These are phyloP conservation scores for Lentinula guzmanii DNA, from an alignment of 768 basidiomycete species.

Conservation along the genomic window DNA sequence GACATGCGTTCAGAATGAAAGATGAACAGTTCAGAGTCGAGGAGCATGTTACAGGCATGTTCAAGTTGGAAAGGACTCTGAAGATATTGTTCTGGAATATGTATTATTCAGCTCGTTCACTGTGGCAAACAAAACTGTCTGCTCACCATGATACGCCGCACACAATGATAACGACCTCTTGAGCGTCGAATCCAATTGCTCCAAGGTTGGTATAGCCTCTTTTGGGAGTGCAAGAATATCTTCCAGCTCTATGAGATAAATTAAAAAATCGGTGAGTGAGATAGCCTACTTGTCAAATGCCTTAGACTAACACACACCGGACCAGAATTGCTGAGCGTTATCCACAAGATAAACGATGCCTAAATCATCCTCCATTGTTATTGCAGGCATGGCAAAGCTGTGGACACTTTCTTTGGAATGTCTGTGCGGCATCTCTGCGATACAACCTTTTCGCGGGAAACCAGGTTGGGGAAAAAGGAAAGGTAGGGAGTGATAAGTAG, in stretches of 20 bases:
- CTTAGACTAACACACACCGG: conserved; percentile 46
- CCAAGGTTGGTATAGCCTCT: conserved; percentile 45
- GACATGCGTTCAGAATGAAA: conserved; percentile 93
- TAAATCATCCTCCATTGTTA: conserved; percentile 59
- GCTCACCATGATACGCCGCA: conserved; percentile 80
- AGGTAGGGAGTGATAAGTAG: no score
- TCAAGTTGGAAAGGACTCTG: conserved; percentile 79
- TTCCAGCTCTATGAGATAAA: conserved; percentile 64
- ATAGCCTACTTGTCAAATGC: not conserved
- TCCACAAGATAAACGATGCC: conserved; percentile 80
- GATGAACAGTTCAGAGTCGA: conserved; percentile 81
- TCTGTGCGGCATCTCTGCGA: not conserved
- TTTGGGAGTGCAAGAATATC: conserved; percentile 68
- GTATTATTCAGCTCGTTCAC: conserved; percentile 6
- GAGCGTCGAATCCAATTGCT: conserved; percentile 72
- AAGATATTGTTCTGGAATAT: conserved; percentile 67
- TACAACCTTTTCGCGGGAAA: not conserved
- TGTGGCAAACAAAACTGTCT: not conserved
- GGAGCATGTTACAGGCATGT: conserved; percentile 70
- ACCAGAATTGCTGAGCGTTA: conserved; percentile 86
- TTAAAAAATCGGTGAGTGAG: not conserved
- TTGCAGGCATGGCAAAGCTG: conserved; percentile 11
- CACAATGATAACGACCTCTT: conserved; percentile 74
- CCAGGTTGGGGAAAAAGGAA: no score
- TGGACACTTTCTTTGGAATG: not conserved